Conservation (phyloP, 768 basidiomycete genomes). For the Phanerochaete sordida region DNA sequence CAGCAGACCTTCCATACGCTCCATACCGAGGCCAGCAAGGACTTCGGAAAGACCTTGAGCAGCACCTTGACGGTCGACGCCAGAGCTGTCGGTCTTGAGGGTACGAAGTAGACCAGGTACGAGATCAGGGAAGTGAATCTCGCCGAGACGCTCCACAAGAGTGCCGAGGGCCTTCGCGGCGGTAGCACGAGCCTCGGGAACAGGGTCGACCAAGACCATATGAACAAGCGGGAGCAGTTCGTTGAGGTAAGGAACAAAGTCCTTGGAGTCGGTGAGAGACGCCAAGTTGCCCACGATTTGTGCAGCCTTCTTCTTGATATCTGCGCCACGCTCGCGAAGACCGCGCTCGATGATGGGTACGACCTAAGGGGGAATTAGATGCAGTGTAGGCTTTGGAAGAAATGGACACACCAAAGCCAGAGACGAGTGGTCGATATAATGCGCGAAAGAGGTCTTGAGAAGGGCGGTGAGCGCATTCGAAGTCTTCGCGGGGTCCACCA, state of each 20-base stretch:
- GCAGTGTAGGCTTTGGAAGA: background rate
- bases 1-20: conserved; percentile 87
- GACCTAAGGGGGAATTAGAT: conserved; percentile 44
- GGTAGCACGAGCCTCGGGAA: conserved; percentile 95
- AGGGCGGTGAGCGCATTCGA: conserved; percentile 79
- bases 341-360: conserved; percentile 95
- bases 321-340: conserved; percentile 85
- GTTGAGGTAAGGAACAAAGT: conserved; percentile 93
- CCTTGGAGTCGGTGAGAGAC: conserved; percentile 82
- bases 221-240: conserved; percentile 89
- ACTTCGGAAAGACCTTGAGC: conserved; percentile 97
- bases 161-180: conserved; percentile 96
- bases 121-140: conserved; percentile 91
- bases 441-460: conserved; percentile 93
- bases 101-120: conserved; percentile 86
- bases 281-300: conserved; percentile 98
- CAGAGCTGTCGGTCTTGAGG: conserved; percentile 88
- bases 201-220: conserved; percentile 90
- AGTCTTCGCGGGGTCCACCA: conserved; percentile 93
- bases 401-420: conserved; percentile 70
- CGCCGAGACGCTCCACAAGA: conserved; percentile 94
- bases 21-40: conserved; percentile 95
- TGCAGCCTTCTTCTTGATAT: conserved; percentile 92
- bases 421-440: conserved; percentile 97
- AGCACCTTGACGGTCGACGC: conserved; percentile 96